Conservation (phyloP, 768 basidiomycete species). For the Tremella fuciformis region DNA sequence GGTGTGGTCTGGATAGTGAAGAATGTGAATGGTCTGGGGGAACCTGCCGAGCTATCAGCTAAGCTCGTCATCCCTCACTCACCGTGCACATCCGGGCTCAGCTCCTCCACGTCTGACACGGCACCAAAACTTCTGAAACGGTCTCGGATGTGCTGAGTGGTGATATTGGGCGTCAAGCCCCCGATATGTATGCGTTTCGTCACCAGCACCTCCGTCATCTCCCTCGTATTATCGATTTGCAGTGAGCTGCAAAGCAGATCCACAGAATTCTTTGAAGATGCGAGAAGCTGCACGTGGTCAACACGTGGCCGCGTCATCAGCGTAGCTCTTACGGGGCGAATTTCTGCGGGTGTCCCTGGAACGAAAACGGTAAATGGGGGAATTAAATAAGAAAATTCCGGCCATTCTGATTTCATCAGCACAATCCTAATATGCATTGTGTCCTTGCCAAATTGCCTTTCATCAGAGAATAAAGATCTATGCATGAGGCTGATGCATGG, state of each 20-base stretch:
- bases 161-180: slow-evolving; percentile 39
- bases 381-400: too few species aligned
- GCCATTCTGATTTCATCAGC: too few species aligned
- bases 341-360: too few species aligned
- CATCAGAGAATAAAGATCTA: too few species aligned
- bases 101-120: slow-evolving; percentile 30
- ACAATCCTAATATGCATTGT: too few species aligned
- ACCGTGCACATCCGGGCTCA: slow-evolving; percentile 36
- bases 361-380: too few species aligned
- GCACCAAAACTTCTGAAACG: slow-evolving; percentile 41
- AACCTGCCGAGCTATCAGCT: slow-evolving; percentile 18
- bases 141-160: slow-evolving; percentile 39
- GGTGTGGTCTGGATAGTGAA: slow-evolving; percentile 39
- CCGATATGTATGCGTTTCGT: slow-evolving; percentile 41
- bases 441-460: too few species aligned
- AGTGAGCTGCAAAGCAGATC: background rate
- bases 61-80: slow-evolving; percentile 7
- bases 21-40: slow-evolving; percentile 40
- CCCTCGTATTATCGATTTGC: background rate
- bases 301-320: slow-evolving; percentile 1
- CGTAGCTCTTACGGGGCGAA: too few species aligned
- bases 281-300: slow-evolving; percentile 9
- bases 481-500: too few species aligned
- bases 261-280: slow-evolving; percentile 10
- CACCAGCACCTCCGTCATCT: slow-evolving; percentile 10